These are phyloP conservation scores for Pseudogymnoascus sp. DNA, from an alignment of 2,329 filamentous ascomycete genomes.

Conservation along the genomic window DNA sequence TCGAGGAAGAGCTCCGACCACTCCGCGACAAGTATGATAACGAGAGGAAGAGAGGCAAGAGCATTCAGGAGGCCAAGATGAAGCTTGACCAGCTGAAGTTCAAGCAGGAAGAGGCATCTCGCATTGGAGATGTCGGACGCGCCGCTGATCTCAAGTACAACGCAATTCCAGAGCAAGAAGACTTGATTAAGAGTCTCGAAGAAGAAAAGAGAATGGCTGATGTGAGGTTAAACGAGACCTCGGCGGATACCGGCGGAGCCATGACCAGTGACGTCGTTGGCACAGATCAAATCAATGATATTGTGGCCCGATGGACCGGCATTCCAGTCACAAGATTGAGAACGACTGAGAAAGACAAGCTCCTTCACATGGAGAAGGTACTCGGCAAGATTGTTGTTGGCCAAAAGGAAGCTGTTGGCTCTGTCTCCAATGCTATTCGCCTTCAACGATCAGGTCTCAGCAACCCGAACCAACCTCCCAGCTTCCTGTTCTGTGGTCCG, in stretches of 20 bases:
- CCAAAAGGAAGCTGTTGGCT: conserved; percentile 85
- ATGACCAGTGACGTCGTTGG: conserved; percentile 91
- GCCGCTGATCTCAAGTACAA: conserved; percentile 96
- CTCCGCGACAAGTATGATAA: conserved; percentile 92
- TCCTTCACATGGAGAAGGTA: conserved; percentile 92
- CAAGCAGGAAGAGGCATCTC: conserved; percentile 88
- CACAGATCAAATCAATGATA: conserved; percentile 97
- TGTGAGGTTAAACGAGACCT: conserved; percentile 51
- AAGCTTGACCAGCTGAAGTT: conserved; percentile 88
- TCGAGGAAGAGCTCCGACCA: conserved; percentile 85
- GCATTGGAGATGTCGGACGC: conserved; percentile 73
- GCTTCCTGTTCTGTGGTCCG: conserved; percentile 97
- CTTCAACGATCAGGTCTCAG: conserved; percentile 87
- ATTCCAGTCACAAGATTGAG: conserved; percentile 91
- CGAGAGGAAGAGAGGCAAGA: conserved; percentile 83
- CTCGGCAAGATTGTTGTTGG: conserved; percentile 81
- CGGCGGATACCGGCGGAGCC: conserved; percentile 55
- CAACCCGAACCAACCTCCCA: conserved; percentile 95
- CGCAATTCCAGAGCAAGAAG: conserved; percentile 86
- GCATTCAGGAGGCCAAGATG: conserved; percentile 89
- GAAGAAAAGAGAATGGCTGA: conserved; percentile 72
- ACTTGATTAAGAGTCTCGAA: conserved; percentile 74
- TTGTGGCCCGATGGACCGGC: conserved; percentile 94
- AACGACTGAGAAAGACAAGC: conserved; percentile 95
- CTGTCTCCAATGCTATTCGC: conserved; percentile 92